Base-by-base conservation (phyloP, 1,284 basidiomycete genomes). In the Apiotrichum mycotoxinovorans region DNA sequence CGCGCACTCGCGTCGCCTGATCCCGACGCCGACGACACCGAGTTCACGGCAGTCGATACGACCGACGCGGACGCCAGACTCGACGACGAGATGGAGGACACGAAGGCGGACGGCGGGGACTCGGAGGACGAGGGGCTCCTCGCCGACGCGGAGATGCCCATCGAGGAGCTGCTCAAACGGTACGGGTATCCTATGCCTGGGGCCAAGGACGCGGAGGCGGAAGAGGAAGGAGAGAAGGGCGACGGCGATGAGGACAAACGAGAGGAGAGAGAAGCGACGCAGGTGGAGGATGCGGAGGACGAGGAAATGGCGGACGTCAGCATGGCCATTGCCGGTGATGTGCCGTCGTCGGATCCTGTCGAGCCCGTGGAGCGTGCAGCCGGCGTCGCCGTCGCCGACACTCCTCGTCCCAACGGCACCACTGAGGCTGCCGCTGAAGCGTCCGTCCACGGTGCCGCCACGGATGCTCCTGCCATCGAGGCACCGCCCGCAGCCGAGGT, bases 81-180 rank as follows among this genome's bases (percentile, higher is more conserved):
- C 9, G 78, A 76, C 42, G 66, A 69, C 23, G 78, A 77, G 63
- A 79, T 80, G 78, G 74, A 77, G 52, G 71, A 70, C 42, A 76
- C 75, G 9, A 70, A 69, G n/a, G 72, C 71, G n/a, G 70, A 71
- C 27, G 72, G 68, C 30, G 71, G 71, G 42, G 78, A 80, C 51
- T 77, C 77, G 41, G 80, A 81, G 64, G 76, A 82, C 61, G 80
- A 78, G 41, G 82, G 80, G 0, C 70, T 83, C 0, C 66, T 75
- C 18, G 78, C 78, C 4, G 81, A 83, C 64, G 80, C 81, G 22
- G 76, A 82, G 56, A 44, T 83, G 49, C 79, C 82, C 1, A 79
- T 83, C 51, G 82, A 83, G 58, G 81, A 82, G 65, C 70, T 83
- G 1, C 70, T 82, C 58, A 73, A 72, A 53, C 76, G 79, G 58